phyloP scores from a whole-genome alignment of 805 yeast species.

The Candida golubevii region DNA sequence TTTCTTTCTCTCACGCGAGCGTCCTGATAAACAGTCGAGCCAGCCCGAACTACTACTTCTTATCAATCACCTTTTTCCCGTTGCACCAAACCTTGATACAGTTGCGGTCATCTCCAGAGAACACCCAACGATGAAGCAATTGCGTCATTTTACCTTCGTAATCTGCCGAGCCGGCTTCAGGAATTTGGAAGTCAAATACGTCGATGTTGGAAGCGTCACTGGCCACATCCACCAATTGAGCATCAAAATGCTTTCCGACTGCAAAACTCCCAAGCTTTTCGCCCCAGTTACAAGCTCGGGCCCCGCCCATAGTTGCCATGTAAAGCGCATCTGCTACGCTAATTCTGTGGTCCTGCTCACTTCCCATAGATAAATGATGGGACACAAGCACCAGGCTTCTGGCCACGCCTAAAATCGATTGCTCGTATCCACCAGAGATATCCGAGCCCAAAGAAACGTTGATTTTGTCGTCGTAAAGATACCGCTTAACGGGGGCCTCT shows the following conservation, averaged over 20 bases:
- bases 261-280: conserved; percentile 63
- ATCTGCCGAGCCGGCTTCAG: conserved; percentile 20
- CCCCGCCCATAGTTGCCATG: conserved; percentile 89
- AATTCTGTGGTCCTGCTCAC: conserved; percentile 5
- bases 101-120: conserved; percentile 91
- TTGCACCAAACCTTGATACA: conserved; percentile 76
- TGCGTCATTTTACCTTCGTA: conserved; percentile 42
- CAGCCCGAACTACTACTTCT: conserved; percentile 12
- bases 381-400: conserved; percentile 35
- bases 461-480: conserved; percentile 54
- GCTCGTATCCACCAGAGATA: conserved; percentile 40
- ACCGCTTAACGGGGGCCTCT: conserved; percentile 68
- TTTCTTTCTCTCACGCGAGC: too few species aligned
- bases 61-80: conserved; percentile 59
- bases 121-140: conserved; percentile 83
- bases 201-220: conserved; percentile 60
- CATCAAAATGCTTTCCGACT: conserved; percentile 79
- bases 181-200: conserved; percentile 69
- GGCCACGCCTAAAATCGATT: conserved; percentile 34
- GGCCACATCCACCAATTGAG: conserved; percentile 67
- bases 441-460: conserved; percentile 67
- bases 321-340: conserved; percentile 59
- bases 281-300: conserved; percentile 61
- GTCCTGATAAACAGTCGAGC: too few species aligned
- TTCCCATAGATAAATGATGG: conserved; percentile 36